phyloP scores from a whole-genome alignment of 148 eudicot genomes.

The Rhododendron simsii region DNA sequence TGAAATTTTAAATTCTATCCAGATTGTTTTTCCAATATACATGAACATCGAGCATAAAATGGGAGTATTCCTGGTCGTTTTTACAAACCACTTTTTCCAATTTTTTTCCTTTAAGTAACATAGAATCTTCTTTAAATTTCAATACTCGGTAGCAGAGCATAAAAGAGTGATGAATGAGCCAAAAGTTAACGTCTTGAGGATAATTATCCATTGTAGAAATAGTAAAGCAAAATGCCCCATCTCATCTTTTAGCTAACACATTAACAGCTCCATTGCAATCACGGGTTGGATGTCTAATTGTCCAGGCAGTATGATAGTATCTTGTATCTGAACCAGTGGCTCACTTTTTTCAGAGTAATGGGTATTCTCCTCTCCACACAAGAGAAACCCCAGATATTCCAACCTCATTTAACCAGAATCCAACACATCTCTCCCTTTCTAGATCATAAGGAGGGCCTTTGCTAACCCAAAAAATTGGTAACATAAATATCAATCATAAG shows the following conservation, averaged over 20 bases:
- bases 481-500: neutral
- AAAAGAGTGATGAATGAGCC: neutral
- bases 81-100: neutral
- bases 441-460: neutral
- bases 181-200: neutral
- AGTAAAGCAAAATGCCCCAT: neutral
- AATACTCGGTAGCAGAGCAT: neutral
- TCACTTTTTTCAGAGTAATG: no score
- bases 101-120: neutral
- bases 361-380: neutral
- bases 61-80: neutral
- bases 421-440: neutral
- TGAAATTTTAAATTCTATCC: neutral
- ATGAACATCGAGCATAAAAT: neutral
- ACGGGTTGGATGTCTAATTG: no score
- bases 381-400: constrained; percentile 16
- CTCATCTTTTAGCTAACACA: neutral
- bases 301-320: no score
- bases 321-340: no score
- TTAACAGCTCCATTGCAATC: neutral
- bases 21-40: neutral
- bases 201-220: neutral
- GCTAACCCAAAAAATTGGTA: neutral
- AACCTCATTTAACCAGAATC: neutral
- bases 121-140: neutral